phyloP scores from a whole-genome alignment of 176 grass and related monocot species.

The Bromus sterilis region DNA sequence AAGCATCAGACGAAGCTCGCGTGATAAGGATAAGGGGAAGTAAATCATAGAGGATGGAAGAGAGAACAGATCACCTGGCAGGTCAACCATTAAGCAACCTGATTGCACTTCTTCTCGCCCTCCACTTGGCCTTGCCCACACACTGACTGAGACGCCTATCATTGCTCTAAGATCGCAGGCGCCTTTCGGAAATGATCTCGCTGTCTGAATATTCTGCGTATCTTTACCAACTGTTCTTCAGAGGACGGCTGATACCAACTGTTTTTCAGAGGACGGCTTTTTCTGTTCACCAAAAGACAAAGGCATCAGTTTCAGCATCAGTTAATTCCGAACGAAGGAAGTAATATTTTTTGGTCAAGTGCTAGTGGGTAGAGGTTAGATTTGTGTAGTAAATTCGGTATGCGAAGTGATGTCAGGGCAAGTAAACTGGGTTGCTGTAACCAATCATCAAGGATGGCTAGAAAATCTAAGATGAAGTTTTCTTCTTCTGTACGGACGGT shows the following conservation, averaged over 20 bases:
- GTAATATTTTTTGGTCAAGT: background rate
- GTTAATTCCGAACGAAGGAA: no score
- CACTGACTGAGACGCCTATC: background rate
- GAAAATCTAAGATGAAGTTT: background rate
- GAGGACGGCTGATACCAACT: background rate
- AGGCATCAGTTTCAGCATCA: no score
- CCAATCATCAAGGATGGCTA: background rate
- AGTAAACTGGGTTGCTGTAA: background rate
- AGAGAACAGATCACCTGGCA: background rate
- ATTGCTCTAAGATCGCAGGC: background rate
- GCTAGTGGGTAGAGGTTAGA: background rate
- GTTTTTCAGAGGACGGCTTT: background rate
- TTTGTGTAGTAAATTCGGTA: background rate
- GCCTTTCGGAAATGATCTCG: background rate
- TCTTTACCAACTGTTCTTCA: background rate
- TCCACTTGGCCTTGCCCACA: background rate
- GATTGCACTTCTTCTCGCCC: background rate
- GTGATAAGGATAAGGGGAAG: background rate
- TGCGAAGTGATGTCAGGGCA: background rate
- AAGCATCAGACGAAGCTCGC: background rate
- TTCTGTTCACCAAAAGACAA: background rate
- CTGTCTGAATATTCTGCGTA: background rate
- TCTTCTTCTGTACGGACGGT: background rate
- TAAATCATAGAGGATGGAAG: background rate
- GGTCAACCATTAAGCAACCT: background rate